Conservation (phyloP, 2,329 filamentous ascomycete genomes). For the Gliomastix tumulicola region DNA sequence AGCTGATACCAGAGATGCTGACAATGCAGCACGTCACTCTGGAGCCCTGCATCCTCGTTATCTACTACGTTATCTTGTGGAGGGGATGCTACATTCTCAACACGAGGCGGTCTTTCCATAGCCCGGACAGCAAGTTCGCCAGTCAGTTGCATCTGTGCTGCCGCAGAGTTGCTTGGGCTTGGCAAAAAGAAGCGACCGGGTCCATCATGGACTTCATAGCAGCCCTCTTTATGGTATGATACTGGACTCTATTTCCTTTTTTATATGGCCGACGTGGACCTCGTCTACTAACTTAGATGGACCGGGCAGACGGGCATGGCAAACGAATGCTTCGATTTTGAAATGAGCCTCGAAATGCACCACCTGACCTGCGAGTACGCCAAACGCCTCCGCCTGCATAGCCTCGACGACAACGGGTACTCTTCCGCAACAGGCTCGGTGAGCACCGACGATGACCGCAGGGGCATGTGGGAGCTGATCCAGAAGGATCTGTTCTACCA, state of each 20-base stretch:
- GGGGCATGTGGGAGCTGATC: conserved; percentile 22
- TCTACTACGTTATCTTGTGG: conserved; percentile 21
- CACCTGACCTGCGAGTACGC: conserved; percentile 19
- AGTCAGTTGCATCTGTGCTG: conserved; percentile 14
- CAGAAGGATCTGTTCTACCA: conserved; percentile 22
- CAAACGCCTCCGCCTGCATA: conserved; percentile 19
- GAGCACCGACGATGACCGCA: conserved; percentile 14
- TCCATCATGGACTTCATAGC: conserved; percentile 19
- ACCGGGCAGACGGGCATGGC: conserved; percentile 11
- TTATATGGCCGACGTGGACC: background rate
- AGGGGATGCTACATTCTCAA: conserved; percentile 10
- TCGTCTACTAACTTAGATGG: background rate
- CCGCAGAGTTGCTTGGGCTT: conserved; percentile 16
- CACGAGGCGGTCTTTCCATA: background rate
- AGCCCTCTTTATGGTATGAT: conserved; percentile 16
- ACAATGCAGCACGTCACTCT: conserved; percentile 17
- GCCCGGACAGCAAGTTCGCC: background rate
- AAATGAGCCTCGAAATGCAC: conserved; percentile 20
- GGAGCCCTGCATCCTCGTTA: conserved; percentile 18
- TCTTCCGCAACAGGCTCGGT: too few species aligned
- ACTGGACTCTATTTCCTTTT: fast-evolving
- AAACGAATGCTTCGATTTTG: conserved; percentile 21
- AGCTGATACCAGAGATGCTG: conserved; percentile 19
- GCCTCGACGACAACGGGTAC: conserved; percentile 15
- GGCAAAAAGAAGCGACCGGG: conserved; percentile 20